These are phyloP conservation scores for Lachnellula arida DNA, from an alignment of 2,329 filamentous ascomycete genomes.

Conservation along the genomic window DNA sequence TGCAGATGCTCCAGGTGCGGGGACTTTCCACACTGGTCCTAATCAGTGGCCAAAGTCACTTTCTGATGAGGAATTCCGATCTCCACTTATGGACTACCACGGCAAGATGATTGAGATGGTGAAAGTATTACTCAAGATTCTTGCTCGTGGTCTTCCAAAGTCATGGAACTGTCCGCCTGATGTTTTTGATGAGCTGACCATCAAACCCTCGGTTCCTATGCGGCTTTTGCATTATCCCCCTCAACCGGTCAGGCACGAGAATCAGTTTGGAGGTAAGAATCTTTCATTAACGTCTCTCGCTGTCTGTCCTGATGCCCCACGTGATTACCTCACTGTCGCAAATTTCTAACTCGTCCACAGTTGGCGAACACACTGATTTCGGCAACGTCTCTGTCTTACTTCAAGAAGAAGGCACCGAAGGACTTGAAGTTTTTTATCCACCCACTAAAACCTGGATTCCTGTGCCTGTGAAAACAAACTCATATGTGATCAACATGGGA, in stretches of 20 bases:
- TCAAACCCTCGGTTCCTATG: slow-evolving; percentile 42
- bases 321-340: not conserved
- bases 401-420: slow-evolving; percentile 29
- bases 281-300: not conserved
- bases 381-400: slow-evolving; percentile 30
- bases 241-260: slow-evolving; percentile 20
- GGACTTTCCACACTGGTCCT: slow-evolving; percentile 28
- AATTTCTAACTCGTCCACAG: slow-evolving; percentile 1
- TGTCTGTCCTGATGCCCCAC: not conserved
- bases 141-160: slow-evolving; percentile 47
- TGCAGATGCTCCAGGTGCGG: slow-evolving; percentile 37
- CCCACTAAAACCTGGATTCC: slow-evolving; percentile 14
- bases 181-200: not conserved
- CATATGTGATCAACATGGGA: slow-evolving; percentile 45
- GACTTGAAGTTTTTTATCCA: slow-evolving; percentile 26
- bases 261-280: slow-evolving; percentile 14
- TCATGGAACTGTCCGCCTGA: not conserved
- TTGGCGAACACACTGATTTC: slow-evolving; percentile 37
- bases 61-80: slow-evolving; percentile 44
- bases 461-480: slow-evolving; percentile 37
- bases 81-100: slow-evolving; percentile 41
- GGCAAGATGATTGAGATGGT: slow-evolving; percentile 42
- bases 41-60: slow-evolving; percentile 80
- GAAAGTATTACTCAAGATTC: slow-evolving; percentile 41
- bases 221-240: slow-evolving; percentile 41